Evolutionary conservation across 108 stramenopile species (phyloP), one percentile per base, ranked within the genome.

Genomic region (Aureococcus anophagefferens): DNA sequence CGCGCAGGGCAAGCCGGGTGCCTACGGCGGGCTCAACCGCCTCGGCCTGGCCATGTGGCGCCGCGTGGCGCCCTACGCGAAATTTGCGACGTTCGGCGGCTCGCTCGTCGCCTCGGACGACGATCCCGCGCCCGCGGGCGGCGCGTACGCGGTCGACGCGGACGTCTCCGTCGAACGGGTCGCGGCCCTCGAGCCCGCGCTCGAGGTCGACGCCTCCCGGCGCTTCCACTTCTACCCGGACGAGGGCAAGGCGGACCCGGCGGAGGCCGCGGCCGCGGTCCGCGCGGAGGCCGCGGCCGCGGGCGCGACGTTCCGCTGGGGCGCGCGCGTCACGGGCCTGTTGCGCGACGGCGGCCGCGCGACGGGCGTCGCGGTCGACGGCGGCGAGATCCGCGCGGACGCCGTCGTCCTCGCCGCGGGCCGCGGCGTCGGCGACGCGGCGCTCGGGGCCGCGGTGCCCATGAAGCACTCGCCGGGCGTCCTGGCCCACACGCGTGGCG

Each of bases 21-120:
- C 67, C 33, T 89, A 89, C 64, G 74, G 73, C 67, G 71, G 68
- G 25, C 51, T 88, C 32, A 89, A 86, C 65, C 82, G 85, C 63
- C n/a, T 85, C 34, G 86, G 88, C 28, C 81, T 89, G 76, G 75
- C 78, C 46, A 71, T 74, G 25, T 89, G 88, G 88, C 79, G 77
- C 62, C 45, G 73, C 37, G 82, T 84, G 69, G 40, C 78, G 14
- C 33, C 77, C 17, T 65, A 85, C n/a, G 67, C 71, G 65, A 28
- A 74, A 14, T 46, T 76, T 14, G 80, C 83, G 33, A 68, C 68
- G 4, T 89, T 85, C 85, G 76, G 69, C 33, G 88, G 88, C 33
- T 72, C 78, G n/a, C 46, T 89, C 67, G 74, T 86, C 9, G 5
- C 5, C 40, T 5, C 40, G 40, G 40, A 44, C 40, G 40, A 13